Base-by-base conservation (phyloP, 2,329 filamentous ascomycete genomes). In the Phyllosticta citribraziliensis region DNA sequence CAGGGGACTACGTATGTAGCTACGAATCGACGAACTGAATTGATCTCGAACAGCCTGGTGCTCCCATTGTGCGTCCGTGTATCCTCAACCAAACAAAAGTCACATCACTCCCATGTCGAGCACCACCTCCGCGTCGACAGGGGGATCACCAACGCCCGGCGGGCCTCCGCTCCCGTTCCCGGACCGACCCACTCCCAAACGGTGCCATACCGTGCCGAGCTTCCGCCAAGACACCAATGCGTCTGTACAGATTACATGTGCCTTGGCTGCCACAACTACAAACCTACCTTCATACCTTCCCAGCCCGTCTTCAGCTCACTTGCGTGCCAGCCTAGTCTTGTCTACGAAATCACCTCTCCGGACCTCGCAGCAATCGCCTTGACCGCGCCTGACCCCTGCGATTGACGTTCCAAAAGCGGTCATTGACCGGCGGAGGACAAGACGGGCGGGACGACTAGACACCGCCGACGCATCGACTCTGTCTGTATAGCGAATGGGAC, bases 101-200 rank as follows among this genome's bases (percentile, higher is more conserved):
- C 14, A n/a, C n/a, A 17, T 40, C 11, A 17, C 9, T 40, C 10
- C 11, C 40, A 47, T 47, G 3, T 47, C 40, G n/a, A n/a, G 17
- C 54, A 27, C 27, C 6, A 14, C 9, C 11, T 27, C 54, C 54
- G 22, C 54, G 12, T 17, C 27, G 27, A 55, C 54, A 24, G 27
- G 22, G 60, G 55, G 52, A 54, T 51, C 33, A 55, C 17, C 60
- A 58, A 61, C 30, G 17, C 54, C 19, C 35, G 52, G 51, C 51
- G 55, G 50, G 55, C 55, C 60, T 57, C 57, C 55, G 51, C 55
- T 55, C 51, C 33, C 56, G 40, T n/a, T 47, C 40, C 40, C 40
- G 40, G 17, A 47, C 40, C 40, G 40, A 47, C 40, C 40, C 14
- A 47, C 40, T n/a, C 40, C 40, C 17, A 47, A 47, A 47, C 54